Percentiles rank a stretch among this genome's conserved stretches.
These are phyloP conservation scores for Tolypocladium amazonense DNA, from an alignment of 2,329 filamentous ascomycete genomes.

Conservation along the genomic window DNA sequence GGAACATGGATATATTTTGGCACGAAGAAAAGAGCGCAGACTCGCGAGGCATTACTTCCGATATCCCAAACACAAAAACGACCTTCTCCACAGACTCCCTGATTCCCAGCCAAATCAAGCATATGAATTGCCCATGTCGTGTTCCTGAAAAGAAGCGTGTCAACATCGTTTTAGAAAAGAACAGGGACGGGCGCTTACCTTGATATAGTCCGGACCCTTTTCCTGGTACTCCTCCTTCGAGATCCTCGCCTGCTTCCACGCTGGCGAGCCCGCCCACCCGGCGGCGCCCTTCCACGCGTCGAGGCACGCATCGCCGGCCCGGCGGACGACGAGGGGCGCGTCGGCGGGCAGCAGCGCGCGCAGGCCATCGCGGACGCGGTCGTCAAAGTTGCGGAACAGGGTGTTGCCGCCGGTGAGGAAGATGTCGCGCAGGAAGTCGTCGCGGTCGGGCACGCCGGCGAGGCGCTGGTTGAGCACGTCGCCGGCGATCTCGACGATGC, in stretches of 20 bases:
- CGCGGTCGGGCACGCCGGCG: constrained; percentile 41
- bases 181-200: constrained; percentile 39
- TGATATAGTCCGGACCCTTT: constrained; percentile 89
- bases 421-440: constrained; percentile 70
- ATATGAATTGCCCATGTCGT: constrained; percentile 55
- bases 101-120: constrained; percentile 18
- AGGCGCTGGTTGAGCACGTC: constrained; percentile 84
- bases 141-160: constrained; percentile 36
- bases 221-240: constrained; percentile 77
- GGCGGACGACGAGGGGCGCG: constrained; percentile 56
- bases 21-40: neutral
- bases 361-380: constrained; percentile 65
- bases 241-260: constrained; percentile 55
- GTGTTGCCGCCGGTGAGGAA: constrained; percentile 94
- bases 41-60: neutral
- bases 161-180: neutral
- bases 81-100: neutral
- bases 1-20: neutral
- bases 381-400: constrained; percentile 77
- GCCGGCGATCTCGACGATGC: constrained; percentile 81
- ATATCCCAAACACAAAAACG: neutral
- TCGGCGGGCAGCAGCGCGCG: constrained; percentile 61
- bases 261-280: constrained; percentile 58
- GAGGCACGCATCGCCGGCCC: constrained; percentile 63
- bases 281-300: constrained; percentile 95